Conservation (phyloP, 2,329 filamentous ascomycete genomes). For the Metarhizium sp. region DNA sequence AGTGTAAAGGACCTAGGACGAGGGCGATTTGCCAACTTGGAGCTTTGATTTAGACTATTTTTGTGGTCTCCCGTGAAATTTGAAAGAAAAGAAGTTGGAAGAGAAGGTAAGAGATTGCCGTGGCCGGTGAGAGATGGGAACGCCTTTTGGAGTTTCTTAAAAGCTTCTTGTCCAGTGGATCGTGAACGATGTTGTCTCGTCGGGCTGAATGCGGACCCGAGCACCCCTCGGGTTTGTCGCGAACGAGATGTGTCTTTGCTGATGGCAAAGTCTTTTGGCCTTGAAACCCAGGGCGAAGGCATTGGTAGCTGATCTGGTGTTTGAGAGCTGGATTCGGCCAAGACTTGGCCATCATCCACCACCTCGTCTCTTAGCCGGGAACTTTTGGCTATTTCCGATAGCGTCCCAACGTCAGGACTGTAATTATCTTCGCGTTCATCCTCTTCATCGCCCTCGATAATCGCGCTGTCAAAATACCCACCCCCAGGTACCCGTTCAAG, state of each 20-base stretch:
- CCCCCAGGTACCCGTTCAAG: constrained; percentile 32
- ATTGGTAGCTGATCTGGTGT: constrained; percentile 6
- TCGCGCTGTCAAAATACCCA: constrained; percentile 10
- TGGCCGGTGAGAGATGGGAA: constrained; percentile 39
- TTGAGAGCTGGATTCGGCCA: not conserved
- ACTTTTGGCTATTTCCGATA: constrained; percentile 11
- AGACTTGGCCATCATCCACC: not conserved
- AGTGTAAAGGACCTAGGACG: constrained; percentile 2
- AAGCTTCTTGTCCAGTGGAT: constrained; percentile 46
- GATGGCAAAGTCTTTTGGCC: constrained; percentile 7
- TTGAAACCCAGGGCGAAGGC: constrained; percentile 22
- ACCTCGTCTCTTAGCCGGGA: not conserved
- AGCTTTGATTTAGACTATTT: not conserved
- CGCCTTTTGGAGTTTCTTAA: constrained; percentile 47
- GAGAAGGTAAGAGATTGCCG: constrained; percentile 27
- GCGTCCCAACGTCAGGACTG: constrained; percentile 9
- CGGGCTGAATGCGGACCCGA: constrained; percentile 38
- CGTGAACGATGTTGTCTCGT: constrained; percentile 39
- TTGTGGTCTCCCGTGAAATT: constrained; percentile 23
- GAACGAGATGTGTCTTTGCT: constrained; percentile 12
- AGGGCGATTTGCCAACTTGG: not conserved
- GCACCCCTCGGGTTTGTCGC: constrained; percentile 19
- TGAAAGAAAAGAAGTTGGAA: constrained; percentile 31
- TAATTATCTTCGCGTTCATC: constrained; percentile 12
- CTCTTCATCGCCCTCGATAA: constrained; percentile 9